Evolutionary conservation across 768 basidiomycete species (phyloP).

Genomic region (Psilocybe azurescens): DNA sequence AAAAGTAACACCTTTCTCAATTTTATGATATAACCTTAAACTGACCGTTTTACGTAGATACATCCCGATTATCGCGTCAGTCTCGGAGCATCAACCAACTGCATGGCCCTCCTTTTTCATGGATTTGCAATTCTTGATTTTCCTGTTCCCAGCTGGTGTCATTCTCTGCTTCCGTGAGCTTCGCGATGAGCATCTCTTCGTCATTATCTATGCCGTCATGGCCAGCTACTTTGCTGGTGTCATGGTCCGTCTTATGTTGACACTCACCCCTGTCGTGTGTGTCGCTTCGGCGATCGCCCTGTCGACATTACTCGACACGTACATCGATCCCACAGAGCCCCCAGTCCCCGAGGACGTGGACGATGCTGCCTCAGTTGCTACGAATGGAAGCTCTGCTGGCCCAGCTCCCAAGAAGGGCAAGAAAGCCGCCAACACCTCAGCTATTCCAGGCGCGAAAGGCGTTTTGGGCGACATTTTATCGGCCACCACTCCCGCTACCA

Average conservation of each 20-base stretch:
- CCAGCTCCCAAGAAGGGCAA: slow-evolving; percentile 61
- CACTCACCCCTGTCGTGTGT: slow-evolving; percentile 96
- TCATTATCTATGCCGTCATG: slow-evolving; percentile 96
- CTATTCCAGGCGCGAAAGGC: slow-evolving; percentile 33
- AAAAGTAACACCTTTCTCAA: slow-evolving; percentile 65
- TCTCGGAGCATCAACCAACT: slow-evolving; percentile 99
- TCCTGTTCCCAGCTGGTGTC: slow-evolving; percentile 97
- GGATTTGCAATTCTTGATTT: slow-evolving; percentile 97
- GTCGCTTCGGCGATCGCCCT: slow-evolving; percentile 91
- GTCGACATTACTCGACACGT: slow-evolving; percentile 87
- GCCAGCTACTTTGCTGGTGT: slow-evolving; percentile 99
- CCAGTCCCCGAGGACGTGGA: slow-evolving; percentile 35
- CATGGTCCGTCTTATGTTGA: slow-evolving; percentile 99
- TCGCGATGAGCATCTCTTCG: slow-evolving; percentile 96
- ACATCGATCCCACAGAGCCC: slow-evolving; percentile 85
- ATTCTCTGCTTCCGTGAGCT: slow-evolving; percentile 92
- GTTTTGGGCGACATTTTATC: slow-evolving; percentile 48
- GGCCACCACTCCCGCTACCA: slow-evolving; percentile 35
- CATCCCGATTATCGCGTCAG: slow-evolving; percentile 98
- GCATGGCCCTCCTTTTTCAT: slow-evolving; percentile 99
- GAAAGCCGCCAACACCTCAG: slow-evolving; percentile 46
- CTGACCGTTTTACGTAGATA: slow-evolving; percentile 52
- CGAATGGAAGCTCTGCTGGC: slow-evolving; percentile 31
- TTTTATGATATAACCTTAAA: background rate
- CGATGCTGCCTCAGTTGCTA: slow-evolving; percentile 24